Evolutionary conservation across 2,329 filamentous ascomycete species (phyloP), one percentile per base, ranked within the genome.

Genomic region (Alternaria conjuncta): DNA sequence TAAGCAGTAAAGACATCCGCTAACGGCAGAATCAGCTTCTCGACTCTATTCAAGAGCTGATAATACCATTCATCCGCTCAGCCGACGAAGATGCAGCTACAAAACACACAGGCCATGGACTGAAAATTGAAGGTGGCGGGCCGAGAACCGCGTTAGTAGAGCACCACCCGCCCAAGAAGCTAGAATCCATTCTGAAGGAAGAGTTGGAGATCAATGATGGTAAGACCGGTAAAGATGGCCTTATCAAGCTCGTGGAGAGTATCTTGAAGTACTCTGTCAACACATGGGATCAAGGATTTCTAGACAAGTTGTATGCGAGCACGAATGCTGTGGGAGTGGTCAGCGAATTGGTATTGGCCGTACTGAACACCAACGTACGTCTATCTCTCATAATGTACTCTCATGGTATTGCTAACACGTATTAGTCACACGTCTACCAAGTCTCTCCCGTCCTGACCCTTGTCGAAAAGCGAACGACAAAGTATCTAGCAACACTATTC

Each of bases 271-370:
- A 96, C 80, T 96, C 92, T 75, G 95, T 98, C 75, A 99, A 99
- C 82, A 97, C 95, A n/a, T 98, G 94, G 92, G 92, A 97, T 75
- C 94, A 97, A 80, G 95, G 95, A 11, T 99, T 98, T 81, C 82
- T 98, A 75, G 94, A 97, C 82, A 98, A 99, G 82, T 85, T 98
- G 18, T 98, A 97, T 80, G 89, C 92, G n/a, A 91, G 90, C 68
- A 96, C 93, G 43, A 96, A 96, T 75, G 91, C 95, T 45, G 90
- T 95, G 9, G 95, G 95, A 18, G 86, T 98, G 0, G 89, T 91
- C 15, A 91, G 93, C 2, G 96, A 98, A 74, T 84, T 98, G 61
- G 85, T 98, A 9, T 87, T 98, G 25, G 90, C 92, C 0, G 87
- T 92, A 1, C 83, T 99, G 47, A 98, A 99, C 82, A 97, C 96